A percentile compares a stretch with the other conserved stretches of the same genome.
These are phyloP conservation scores for Physcia stellaris DNA, from an alignment of 495 filamentous ascomycete genomes.

Conservation along the genomic window DNA sequence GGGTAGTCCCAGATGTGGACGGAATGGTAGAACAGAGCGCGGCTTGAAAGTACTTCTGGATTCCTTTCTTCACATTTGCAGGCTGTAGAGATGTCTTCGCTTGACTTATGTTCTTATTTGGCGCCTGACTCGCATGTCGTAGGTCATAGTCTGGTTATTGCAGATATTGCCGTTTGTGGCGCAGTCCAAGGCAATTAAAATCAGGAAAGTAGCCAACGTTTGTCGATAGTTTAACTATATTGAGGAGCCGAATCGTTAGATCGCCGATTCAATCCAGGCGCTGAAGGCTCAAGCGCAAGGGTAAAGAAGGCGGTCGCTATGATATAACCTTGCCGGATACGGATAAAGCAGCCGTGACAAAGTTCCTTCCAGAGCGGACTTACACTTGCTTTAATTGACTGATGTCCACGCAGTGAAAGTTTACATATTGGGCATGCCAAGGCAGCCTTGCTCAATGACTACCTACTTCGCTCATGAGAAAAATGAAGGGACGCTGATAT, in stretches of 20 bases:
- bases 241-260: constrained; percentile 62
- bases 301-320: constrained; percentile 77
- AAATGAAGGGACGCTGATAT: constrained; percentile 69
- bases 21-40: constrained; percentile 1
- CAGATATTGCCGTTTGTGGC: constrained; percentile 75
- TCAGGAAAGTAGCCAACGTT: constrained; percentile 70
- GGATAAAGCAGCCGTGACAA: constrained; percentile 84
- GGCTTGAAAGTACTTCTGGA: constrained; percentile 34
- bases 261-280: constrained; percentile 19
- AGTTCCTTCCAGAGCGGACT: constrained; percentile 95
- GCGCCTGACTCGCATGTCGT: constrained; percentile 75
- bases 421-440: constrained; percentile 92
- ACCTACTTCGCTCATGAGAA: constrained; percentile 85
- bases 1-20: constrained; percentile 11
- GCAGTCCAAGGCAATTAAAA: constrained; percentile 75
- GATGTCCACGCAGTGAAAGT: constrained; percentile 44
- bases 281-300: constrained; percentile 34
- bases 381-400: constrained; percentile 24
- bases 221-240: constrained; percentile 81
- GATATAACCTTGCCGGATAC: constrained; percentile 77
- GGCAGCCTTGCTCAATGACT: constrained; percentile 83
- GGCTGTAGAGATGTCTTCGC: constrained; percentile 57
- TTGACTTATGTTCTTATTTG: constrained; percentile 73
- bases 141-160: constrained; percentile 63
- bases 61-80: constrained; percentile 62